These are phyloP conservation scores for Abrus pulchellus DNA, from an alignment of 306 rosid genomes.

Conservation along the genomic window DNA sequence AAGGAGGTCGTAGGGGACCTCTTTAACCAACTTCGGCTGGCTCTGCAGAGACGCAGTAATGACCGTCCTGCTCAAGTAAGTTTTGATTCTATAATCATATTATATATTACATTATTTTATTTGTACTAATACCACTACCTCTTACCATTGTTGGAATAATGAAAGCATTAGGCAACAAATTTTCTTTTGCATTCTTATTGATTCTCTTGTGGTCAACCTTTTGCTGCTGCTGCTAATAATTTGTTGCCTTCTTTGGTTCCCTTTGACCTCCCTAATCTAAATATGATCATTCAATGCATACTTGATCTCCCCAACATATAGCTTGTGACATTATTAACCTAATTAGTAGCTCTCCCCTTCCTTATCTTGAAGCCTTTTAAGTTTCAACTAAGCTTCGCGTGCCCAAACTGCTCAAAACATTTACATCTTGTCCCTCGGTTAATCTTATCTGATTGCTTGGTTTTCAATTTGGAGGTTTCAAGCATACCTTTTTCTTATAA, in stretches of 20 bases:
- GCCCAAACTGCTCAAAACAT: not conserved
- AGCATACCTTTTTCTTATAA: conserved; percentile 10
- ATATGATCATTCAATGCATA: conserved; percentile 5
- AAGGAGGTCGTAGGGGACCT: conserved; percentile 95
- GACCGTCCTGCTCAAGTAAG: conserved; percentile 98
- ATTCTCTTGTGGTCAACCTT: not conserved
- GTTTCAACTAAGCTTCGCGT: conserved; percentile 37
- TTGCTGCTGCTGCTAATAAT: conserved; percentile 28
- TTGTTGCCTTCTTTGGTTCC: conserved; percentile 32
- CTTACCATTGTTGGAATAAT: conserved; percentile 8
- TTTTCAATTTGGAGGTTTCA: conserved; percentile 15
- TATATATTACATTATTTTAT: not conserved
- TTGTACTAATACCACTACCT: conserved; percentile 15
- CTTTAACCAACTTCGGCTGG: conserved; percentile 96
- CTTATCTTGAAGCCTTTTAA: conserved; percentile 19
- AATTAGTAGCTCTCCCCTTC: conserved; percentile 17
- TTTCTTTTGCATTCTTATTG: conserved; percentile 23
- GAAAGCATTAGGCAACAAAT: conserved; percentile 6
- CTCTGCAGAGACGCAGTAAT: conserved; percentile 80
- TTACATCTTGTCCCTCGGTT: conserved; percentile 18
- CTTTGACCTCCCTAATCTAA: conserved; percentile 34
- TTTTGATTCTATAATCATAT: conserved; percentile 40
- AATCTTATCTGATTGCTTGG: conserved; percentile 15
- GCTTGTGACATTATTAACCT: conserved; percentile 16
- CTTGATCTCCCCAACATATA: conserved; percentile 22